Conservation (phyloP, 2,329 filamentous ascomycete species). For the Penicillium sclerotiorum region DNA sequence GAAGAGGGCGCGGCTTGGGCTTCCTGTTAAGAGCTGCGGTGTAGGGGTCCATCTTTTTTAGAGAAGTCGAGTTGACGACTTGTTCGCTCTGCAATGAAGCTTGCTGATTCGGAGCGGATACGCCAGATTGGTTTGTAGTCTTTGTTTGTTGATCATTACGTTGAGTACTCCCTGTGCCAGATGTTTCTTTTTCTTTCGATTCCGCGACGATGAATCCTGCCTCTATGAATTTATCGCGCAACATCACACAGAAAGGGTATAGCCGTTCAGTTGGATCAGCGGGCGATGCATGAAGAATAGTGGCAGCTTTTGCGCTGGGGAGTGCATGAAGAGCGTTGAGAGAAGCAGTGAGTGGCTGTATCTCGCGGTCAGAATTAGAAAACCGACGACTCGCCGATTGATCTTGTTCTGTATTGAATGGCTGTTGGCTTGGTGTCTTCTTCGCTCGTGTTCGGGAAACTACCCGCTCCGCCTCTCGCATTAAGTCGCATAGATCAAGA, state of each 20-base stretch:
- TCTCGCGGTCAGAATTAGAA: too few relatives aligned
- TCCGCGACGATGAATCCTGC: slow-evolving; percentile 44
- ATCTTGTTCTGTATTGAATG: not conserved
- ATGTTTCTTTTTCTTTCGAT: not conserved
- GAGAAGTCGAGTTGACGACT: slow-evolving; percentile 5
- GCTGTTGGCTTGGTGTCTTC: not conserved
- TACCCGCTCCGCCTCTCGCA: slow-evolving; percentile 38
- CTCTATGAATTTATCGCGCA: slow-evolving; percentile 47
- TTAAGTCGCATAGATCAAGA: slow-evolving; percentile 47
- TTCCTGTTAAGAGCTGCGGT: slow-evolving; percentile 12
- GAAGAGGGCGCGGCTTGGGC: slow-evolving; percentile 56
- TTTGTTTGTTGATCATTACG: not conserved
- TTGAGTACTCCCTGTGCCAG: not conserved
- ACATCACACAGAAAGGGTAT: slow-evolving; percentile 43
- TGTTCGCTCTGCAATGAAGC: not conserved
- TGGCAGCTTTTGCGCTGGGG: slow-evolving; percentile 38
- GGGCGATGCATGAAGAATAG: slow-evolving; percentile 44
- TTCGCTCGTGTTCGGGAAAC: slow-evolving; percentile 7
- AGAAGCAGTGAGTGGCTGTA: slow-evolving; percentile 43
- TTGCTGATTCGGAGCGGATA: too few relatives aligned
- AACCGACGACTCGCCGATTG: not conserved
- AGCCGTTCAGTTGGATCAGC: slow-evolving; percentile 44
- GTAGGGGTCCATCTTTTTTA: slow-evolving; percentile 6
- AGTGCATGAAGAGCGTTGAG: slow-evolving; percentile 47
- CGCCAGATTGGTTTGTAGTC: not conserved